A percentile compares a stretch with the other conserved stretches of the same genome.
Conservation (phyloP, 192 early-diverging fungal genomes). For the Lobosporangium transversale region DNA sequence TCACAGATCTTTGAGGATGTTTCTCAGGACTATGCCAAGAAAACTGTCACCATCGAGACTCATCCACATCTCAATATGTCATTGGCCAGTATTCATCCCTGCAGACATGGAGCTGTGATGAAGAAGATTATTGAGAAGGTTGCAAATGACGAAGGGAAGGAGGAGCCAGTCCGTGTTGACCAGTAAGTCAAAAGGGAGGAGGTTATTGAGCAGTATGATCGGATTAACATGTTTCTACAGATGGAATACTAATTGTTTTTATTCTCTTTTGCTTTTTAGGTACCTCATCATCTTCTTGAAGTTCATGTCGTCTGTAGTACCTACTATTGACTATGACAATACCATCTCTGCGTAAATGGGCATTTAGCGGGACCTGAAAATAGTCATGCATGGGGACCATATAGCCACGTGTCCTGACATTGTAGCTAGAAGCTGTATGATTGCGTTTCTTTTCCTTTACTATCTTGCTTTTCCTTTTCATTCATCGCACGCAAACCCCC, state of each 20-base stretch:
- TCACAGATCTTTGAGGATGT: conserved; percentile 98
- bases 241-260: not conserved
- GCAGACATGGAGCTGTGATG: conserved; percentile 98
- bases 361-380: not conserved
- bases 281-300: conserved; percentile 96
- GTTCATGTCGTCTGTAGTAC: conserved; percentile 96
- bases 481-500: too few relatives aligned
- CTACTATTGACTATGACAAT: conserved; percentile 99
- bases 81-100: conserved; percentile 96
- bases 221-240: too few relatives aligned
- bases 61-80: conserved; percentile 92
- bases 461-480: too few relatives aligned
- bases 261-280: conserved; percentile 20
- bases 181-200: conserved; percentile 84
- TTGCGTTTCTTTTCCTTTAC: too few relatives aligned
- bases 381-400: too few relatives aligned
- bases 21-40: conserved; percentile 97
- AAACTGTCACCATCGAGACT: conserved; percentile 97
- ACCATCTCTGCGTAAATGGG: conserved; percentile 77
- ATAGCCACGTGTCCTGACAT: too few relatives aligned
- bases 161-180: conserved; percentile 85
- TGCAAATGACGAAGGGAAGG: conserved; percentile 69
- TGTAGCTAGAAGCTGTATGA: too few relatives aligned
- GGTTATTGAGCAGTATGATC: too few relatives aligned
- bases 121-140: conserved; percentile 92